Percentiles rank a stretch among this genome's conserved stretches.
Conservation (phyloP, 1,139 yeast genomes). For the Geotrichum candidum region DNA sequence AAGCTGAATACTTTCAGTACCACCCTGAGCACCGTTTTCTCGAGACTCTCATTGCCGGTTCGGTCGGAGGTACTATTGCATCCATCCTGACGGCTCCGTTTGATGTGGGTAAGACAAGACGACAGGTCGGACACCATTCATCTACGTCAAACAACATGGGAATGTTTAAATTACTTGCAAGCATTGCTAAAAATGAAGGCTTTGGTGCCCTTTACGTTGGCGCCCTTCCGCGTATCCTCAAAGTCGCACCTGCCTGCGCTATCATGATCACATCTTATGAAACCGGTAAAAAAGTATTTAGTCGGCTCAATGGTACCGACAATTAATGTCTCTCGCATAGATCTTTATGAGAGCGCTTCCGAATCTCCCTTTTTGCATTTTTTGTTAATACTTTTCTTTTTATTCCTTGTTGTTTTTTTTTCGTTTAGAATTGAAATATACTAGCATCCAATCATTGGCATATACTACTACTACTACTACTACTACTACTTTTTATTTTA, state of each 20-base stretch:
- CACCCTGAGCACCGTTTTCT: conserved; percentile 50
- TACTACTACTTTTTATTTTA: not conserved
- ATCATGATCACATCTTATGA: conserved; percentile 97
- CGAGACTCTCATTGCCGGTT: conserved; percentile 78
- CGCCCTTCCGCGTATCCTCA: conserved; percentile 73
- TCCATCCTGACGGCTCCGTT: conserved; percentile 88
- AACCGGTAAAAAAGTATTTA: conserved; percentile 63
- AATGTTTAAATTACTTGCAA: conserved; percentile 61
- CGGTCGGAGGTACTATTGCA: conserved; percentile 76
- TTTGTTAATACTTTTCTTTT: not conserved
- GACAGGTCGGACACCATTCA: conserved; percentile 54
- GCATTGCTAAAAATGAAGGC: conserved; percentile 70
- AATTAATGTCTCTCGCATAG: not conserved
- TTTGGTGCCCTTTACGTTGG: conserved; percentile 75
- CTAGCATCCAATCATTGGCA: not conserved
- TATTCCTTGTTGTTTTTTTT: conserved; percentile 6
- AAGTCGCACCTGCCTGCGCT: conserved; percentile 96
- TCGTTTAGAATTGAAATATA: not conserved
- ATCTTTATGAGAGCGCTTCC: not conserved
- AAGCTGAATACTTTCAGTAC: conserved; percentile 24
- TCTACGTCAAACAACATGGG: conserved; percentile 32
- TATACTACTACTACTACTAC: not conserved
- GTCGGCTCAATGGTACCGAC: conserved; percentile 19
- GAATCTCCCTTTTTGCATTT: too few relatives aligned
- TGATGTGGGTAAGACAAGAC: conserved; percentile 93